Evolutionary conservation across 441 rosid genomes (phyloP), one percentile per base, ranked within the genome.

Genomic region (Jatropha multifida): DNA sequence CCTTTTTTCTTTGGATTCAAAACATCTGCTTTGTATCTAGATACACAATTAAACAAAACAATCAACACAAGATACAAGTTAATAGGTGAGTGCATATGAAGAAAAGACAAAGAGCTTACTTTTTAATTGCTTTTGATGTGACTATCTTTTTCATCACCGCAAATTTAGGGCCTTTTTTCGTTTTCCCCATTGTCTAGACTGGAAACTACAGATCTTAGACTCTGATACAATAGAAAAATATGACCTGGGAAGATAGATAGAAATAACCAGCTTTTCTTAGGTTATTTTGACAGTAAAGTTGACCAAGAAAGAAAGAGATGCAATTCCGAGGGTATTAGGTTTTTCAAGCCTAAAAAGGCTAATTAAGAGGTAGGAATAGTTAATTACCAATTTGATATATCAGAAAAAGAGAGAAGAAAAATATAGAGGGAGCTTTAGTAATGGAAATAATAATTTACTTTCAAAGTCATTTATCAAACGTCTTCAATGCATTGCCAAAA

Each of bases 1-100:
- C 89, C 96, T 66, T 85, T 93, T 82, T 80, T 95, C 44, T 86
- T 90, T 37, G 97, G 97, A 83, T 95, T 90, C 83, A 95, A 78
- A 78, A 93, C 85, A 80, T 90, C 94, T 63, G 91, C 91, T 78
- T 95, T 93, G 85, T 93, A 86, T 56, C 96, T 93, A 69, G 54
- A 17, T 0, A 74, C 40, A 52, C 15, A 63, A 56, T 46, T 0
- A 66, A 72, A 66, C 65, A 58, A 32, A 59, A 44, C 18, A 4
- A 8, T 46, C 5, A 74, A 23, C 44, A 64, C 32, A 9, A 42
- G 20, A 27, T 23, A 32, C 66, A 48, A 54, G 17, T 3, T 26
- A 52, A 62, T 37, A 26, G 12, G 38, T 10, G 7, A 13, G 44
- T 32, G 5, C 62, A 18, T 23, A 62, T 41, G 7, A 41, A 58